Evolutionary conservation across 2,329 filamentous ascomycete genomes (phyloP), one percentile per base, ranked within the genome.

Genomic region (Clonostachys byssicola): DNA sequence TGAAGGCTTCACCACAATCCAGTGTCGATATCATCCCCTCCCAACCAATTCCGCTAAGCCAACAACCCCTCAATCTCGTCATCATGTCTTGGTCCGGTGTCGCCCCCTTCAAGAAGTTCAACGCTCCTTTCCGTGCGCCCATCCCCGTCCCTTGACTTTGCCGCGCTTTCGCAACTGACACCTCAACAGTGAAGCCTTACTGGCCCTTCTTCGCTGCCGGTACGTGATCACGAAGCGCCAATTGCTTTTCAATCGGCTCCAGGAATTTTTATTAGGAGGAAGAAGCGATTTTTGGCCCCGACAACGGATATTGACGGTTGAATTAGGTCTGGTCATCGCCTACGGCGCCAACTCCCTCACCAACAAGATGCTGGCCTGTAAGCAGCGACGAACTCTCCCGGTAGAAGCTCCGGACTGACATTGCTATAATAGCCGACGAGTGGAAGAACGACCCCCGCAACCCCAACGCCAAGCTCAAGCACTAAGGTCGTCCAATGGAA

Each of bases 401-500:
- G 42, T 16, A 14, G 40, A n/a, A 16, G 16, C 18, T 23, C 16
- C 42, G 51, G 52, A 51, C 60, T 65, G 50, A 65, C 56, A 42
- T 50, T 50, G 33, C 50, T 42, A 23, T 43, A 16, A 54, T 60
- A 97, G 92, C 84, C 77, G 89, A 88, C 61, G 90, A 97, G 77
- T 96, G 82, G 83, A 95, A 92, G 85, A 95, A 96, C 79, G 92
- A 97, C 74, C 90, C 92, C 57, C 85, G 92, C 72, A 96, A 96
- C 82, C 85, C 84, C 56, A 75, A 77, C 60, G 71, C 69, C 58
- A 78, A 74, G 68, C 57, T 65, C 48, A 62, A 60, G 47, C 75
- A 80, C 65, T 80, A 77, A 64, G 47, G 45, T 18, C 14, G 36
- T 39, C 36, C 7, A 39, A 18, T 3, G 12, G 12, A 8, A n/a